Evolutionary conservation across 2,329 filamentous ascomycete genomes (phyloP).

Genomic region (Colletotrichum phormii): DNA sequence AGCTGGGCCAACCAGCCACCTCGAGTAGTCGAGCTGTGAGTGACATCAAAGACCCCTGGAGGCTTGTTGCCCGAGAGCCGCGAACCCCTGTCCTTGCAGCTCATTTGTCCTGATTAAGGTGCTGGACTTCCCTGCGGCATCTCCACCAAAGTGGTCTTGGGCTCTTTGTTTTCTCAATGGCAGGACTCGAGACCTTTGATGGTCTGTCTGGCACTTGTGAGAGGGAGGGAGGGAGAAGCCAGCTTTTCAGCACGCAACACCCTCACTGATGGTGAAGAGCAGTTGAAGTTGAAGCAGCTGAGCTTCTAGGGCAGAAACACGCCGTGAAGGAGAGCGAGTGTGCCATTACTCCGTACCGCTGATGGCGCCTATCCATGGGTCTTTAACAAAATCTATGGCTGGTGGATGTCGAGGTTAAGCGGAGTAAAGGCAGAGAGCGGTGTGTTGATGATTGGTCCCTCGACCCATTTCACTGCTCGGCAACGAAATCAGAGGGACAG

Average conservation of each 20-base stretch:
- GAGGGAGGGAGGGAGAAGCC: neutral
- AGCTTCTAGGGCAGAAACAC: neutral
- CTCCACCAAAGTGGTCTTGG: slow-evolving; percentile 26
- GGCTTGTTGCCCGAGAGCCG: slow-evolving; percentile 28
- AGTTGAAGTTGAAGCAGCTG: neutral
- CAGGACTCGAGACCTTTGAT: neutral
- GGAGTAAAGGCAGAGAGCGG: slow-evolving; percentile 16
- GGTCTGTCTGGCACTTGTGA: neutral
- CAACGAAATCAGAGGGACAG: slow-evolving; percentile 4
- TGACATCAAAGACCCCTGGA: slow-evolving; percentile 29
- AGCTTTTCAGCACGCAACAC: neutral
- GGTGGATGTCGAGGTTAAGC: neutral
- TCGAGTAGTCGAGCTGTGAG: slow-evolving; percentile 19
- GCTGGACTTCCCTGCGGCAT: slow-evolving; percentile 21
- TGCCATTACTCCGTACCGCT: neutral
- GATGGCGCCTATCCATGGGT: neutral
- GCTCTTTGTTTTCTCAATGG: slow-evolving; percentile 28
- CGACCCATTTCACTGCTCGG: neutral
- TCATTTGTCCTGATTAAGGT: slow-evolving; percentile 37
- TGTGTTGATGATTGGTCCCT: slow-evolving; percentile 20
- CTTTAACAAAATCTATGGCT: neutral
- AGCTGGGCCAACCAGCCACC: slow-evolving; percentile 26
- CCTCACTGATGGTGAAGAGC: neutral
- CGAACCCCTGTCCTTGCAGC: slow-evolving; percentile 18
- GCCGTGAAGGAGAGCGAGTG: neutral